A percentile compares a stretch with the other conserved stretches of the same genome.
These are phyloP conservation scores for Yamadazyma pseudoaaseri DNA, from an alignment of 1,139 yeast species.

Conservation along the genomic window DNA sequence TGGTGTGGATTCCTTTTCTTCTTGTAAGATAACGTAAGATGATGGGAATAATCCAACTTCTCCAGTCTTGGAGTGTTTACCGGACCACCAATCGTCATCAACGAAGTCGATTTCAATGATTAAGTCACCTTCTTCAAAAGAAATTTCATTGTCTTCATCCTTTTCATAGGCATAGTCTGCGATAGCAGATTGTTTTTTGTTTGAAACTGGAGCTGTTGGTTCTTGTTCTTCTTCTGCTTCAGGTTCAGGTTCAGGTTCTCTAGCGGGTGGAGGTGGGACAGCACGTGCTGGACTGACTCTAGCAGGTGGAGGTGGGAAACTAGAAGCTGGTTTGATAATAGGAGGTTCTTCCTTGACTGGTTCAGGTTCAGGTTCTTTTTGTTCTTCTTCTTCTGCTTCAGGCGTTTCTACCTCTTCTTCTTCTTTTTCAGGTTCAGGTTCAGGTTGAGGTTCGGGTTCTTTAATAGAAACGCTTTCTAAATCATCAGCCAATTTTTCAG, in stretches of 20 bases:
- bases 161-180: slow-evolving; percentile 70
- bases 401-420: slow-evolving; percentile 17
- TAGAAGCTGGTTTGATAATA: slow-evolving; percentile 14
- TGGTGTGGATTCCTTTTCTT: slow-evolving; percentile 13
- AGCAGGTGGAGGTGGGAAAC: slow-evolving; percentile 15
- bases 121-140: slow-evolving; percentile 62
- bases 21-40: slow-evolving; percentile 56
- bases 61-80: slow-evolving; percentile 58
- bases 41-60: slow-evolving; percentile 73
- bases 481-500: slow-evolving; percentile 6
- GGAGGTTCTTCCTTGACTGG: slow-evolving; percentile 11
- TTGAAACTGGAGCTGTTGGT: slow-evolving; percentile 16
- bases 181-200: slow-evolving; percentile 41
- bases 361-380: slow-evolving; percentile 15
- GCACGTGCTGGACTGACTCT: slow-evolving; percentile 20
- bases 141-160: slow-evolving; percentile 75
- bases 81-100: slow-evolving; percentile 85
- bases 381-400: slow-evolving; percentile 18
- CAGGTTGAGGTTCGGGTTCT: slow-evolving; percentile 17
- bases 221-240: slow-evolving; percentile 17
- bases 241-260: slow-evolving; percentile 20
- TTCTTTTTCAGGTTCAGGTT: slow-evolving; percentile 23
- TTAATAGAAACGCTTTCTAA: neutral
- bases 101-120: slow-evolving; percentile 65
- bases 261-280: slow-evolving; percentile 19